Evolutionary conservation across 495 filamentous ascomycete species (phyloP).

Genomic region (Physcia stellaris): DNA sequence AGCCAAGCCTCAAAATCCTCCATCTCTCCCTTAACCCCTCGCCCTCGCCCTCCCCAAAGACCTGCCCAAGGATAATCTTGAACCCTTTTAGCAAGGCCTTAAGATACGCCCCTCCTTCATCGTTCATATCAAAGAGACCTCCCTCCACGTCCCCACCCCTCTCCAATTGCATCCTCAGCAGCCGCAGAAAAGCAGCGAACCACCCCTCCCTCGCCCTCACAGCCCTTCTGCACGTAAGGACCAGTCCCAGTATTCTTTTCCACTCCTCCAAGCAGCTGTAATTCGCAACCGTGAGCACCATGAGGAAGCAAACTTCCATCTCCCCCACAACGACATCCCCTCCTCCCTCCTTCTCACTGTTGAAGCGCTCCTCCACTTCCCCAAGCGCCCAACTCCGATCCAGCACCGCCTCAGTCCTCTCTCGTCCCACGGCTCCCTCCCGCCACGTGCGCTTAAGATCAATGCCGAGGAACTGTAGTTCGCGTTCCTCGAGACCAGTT

Average conservation of each 20-base stretch:
- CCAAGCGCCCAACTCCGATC: constrained; percentile 60
- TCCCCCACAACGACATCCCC: constrained; percentile 52
- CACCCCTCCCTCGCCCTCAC: constrained; percentile 41
- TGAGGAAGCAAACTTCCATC: constrained; percentile 72
- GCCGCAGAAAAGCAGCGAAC: constrained; percentile 44
- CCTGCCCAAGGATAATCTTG: constrained; percentile 28
- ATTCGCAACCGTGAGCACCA: constrained; percentile 69
- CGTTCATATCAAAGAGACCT: constrained; percentile 39
- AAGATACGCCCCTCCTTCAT: constrained; percentile 42
- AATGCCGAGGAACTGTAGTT: constrained; percentile 32
- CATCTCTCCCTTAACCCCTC: constrained; percentile 36
- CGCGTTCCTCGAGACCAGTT: constrained; percentile 22
- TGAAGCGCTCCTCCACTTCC: constrained; percentile 30
- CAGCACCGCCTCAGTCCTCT: constrained; percentile 54
- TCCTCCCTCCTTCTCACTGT: constrained; percentile 9
- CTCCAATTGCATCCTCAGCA: constrained; percentile 55
- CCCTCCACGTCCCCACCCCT: constrained; percentile 57
- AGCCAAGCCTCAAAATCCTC: constrained; percentile 43
- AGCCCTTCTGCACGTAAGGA: constrained; percentile 54
- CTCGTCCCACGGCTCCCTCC: constrained; percentile 52
- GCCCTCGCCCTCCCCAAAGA: constrained; percentile 20
- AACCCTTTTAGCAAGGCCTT: constrained; percentile 41
- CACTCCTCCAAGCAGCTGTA: constrained; percentile 80
- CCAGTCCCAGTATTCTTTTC: constrained; percentile 58
- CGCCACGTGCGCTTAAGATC: constrained; percentile 53